Evolutionary conservation across 225 moss, liverwort and hornwort species (phyloP).

Genomic region (Marchantia paleacea): DNA sequence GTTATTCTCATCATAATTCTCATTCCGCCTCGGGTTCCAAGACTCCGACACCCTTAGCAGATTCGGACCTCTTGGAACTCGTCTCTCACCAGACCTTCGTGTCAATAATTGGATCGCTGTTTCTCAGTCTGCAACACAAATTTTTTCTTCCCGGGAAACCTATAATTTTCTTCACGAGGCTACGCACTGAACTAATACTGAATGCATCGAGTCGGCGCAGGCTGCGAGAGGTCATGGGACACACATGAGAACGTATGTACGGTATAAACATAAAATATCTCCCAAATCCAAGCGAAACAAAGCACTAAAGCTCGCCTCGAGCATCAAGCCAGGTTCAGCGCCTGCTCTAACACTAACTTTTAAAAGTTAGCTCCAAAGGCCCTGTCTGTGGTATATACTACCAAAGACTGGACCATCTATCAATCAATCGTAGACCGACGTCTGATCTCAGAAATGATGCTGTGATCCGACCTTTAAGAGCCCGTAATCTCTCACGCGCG

Average conservation of each 20-base stretch:
- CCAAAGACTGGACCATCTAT: too few species aligned
- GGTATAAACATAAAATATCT: background rate
- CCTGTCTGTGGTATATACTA: too few species aligned
- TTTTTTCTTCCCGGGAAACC: background rate
- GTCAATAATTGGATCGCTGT: background rate
- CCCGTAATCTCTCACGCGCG: background rate
- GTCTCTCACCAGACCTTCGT: background rate
- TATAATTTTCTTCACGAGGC: background rate
- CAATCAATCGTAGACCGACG: background rate
- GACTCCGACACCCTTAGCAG: too few species aligned
- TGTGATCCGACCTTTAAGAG: background rate
- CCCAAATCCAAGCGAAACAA: too few species aligned
- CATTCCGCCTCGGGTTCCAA: too few species aligned
- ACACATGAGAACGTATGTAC: background rate
- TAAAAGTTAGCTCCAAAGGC: background rate
- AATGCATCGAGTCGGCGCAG: background rate
- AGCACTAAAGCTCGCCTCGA: background rate
- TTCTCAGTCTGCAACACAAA: background rate
- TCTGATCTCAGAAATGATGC: background rate
- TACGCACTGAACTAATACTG: background rate
- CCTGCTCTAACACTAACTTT: background rate
- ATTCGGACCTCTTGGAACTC: too few species aligned
- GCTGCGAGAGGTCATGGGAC: background rate
- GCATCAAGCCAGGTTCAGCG: background rate
- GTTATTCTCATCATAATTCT: too few species aligned